Percentiles rank a stretch among this genome's conserved stretches.
phyloP scores from a whole-genome alignment of 805 yeast species.

The Wickerhamiella kurtzmanii region DNA sequence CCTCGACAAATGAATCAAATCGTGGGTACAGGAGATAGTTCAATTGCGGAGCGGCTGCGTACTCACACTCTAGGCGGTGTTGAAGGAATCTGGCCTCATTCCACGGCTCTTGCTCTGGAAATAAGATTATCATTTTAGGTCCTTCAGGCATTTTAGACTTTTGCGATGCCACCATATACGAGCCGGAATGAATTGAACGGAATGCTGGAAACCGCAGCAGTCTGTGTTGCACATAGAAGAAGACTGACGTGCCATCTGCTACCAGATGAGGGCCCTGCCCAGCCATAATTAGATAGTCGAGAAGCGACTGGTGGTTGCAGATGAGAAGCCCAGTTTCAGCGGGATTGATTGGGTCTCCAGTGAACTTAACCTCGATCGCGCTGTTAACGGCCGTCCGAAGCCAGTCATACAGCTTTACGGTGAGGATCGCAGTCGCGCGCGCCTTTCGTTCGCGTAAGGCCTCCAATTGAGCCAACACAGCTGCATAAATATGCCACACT shows the following conservation, averaged over 20 bases:
- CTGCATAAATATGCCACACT: not conserved
- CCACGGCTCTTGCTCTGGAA: conserved; percentile 64
- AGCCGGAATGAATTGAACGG: conserved; percentile 4
- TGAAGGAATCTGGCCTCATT: conserved; percentile 23
- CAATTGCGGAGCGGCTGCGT: conserved; percentile 47
- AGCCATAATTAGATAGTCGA: conserved; percentile 47
- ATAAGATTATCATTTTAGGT: conserved; percentile 43
- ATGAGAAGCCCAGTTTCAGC: conserved; percentile 26
- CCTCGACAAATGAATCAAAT: conserved; percentile 28
- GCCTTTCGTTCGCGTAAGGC: not conserved
- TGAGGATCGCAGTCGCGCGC: not conserved
- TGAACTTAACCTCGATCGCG: conserved; percentile 5
- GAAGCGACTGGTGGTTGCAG: conserved; percentile 54
- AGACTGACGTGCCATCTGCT: conserved; percentile 25
- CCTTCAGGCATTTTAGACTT: not conserved
- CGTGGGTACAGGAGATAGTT: conserved; percentile 65
- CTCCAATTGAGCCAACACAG: not conserved
- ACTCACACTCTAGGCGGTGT: conserved; percentile 43
- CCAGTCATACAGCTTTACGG: not conserved
- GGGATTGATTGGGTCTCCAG: conserved; percentile 13
- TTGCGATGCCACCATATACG: not conserved
- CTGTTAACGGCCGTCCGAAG: conserved; percentile 2
- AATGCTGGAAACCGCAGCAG: conserved; percentile 18
- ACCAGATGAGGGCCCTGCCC: conserved; percentile 22
- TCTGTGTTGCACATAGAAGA: conserved; percentile 26